Conservation (phyloP, 768 basidiomycete genomes). For the Leccinum rimulosum region DNA sequence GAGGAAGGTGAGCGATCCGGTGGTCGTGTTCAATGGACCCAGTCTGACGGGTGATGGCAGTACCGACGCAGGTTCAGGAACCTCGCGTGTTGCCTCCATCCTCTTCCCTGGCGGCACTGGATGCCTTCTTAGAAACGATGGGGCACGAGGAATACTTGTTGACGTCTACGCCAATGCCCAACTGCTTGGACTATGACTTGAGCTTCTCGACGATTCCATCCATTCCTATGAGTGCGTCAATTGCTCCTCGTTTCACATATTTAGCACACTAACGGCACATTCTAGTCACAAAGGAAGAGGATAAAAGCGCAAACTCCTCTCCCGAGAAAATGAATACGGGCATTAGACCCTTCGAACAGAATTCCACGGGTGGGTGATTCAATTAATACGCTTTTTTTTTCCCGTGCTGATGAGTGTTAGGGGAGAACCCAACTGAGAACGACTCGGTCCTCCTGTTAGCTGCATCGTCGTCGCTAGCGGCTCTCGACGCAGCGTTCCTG, state of each 20-base stretch:
- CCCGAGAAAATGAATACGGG: too few relatives aligned
- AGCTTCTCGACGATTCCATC: slow-evolving; percentile 3
- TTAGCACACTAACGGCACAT: background rate
- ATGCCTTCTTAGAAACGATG: background rate
- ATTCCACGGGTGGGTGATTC: slow-evolving; percentile 8
- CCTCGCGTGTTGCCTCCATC: background rate
- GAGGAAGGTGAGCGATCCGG: slow-evolving; percentile 11
- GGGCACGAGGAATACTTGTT: slow-evolving; percentile 8
- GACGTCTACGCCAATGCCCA: background rate
- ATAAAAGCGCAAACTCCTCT: background rate
- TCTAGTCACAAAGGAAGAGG: background rate
- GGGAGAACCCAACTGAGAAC: background rate
- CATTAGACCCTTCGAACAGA: background rate
- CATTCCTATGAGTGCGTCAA: background rate
- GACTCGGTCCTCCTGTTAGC: background rate
- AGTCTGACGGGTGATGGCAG: slow-evolving; percentile 5
- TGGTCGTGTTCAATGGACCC: background rate
- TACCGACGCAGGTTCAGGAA: background rate
- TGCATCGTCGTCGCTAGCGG: slow-evolving; percentile 6
- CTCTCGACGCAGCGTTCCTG: slow-evolving; percentile 3
- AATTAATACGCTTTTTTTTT: background rate
- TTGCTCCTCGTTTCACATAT: background rate
- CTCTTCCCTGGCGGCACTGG: slow-evolving; percentile 6
- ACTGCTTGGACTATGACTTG: background rate
- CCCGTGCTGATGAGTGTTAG: slow-evolving; percentile 3